A percentile compares a stretch with the other conserved stretches of the same genome.
phyloP scores from a whole-genome alignment of 2,329 filamentous ascomycete genomes.

The Cladosporium sp. region DNA sequence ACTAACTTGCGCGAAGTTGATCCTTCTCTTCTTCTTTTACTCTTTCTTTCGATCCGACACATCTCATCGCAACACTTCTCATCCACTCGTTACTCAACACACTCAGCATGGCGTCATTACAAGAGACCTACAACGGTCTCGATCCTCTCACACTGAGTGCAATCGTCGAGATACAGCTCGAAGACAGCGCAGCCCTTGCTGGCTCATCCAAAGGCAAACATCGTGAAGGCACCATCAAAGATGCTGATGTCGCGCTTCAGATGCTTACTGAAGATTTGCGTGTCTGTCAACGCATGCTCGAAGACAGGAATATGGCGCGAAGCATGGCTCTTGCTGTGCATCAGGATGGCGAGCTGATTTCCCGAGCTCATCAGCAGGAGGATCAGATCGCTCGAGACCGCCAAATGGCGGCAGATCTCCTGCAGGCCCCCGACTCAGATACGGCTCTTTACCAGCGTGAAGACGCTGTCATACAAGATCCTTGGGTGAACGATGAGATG shows the following conservation, averaged over 20 bases:
- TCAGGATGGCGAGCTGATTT: conserved; percentile 17
- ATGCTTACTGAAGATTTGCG: conserved; percentile 23
- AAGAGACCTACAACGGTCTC: conserved; percentile 2
- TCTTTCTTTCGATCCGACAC: too few species aligned
- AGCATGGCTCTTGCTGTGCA: conserved; percentile 21
- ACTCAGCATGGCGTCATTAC: conserved; percentile 3
- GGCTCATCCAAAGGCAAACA: conserved; percentile 18
- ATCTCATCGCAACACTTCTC: too few species aligned
- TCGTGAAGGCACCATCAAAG: conserved; percentile 16
- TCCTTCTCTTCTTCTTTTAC: too few species aligned
- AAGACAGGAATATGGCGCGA: conserved; percentile 21
- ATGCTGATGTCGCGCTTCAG: conserved; percentile 21
- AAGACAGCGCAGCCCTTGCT: conserved; percentile 13
- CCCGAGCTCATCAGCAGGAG: conserved; percentile 16
- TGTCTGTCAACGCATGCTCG: conserved; percentile 13
- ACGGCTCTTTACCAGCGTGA: not conserved
- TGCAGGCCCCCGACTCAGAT: not conserved
- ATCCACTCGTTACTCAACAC: too few species aligned
- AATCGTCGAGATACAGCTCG: conserved; percentile 15
- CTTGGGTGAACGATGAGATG: conserved; percentile 19
- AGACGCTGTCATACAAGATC: not conserved
- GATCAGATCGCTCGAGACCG: conserved; percentile 20
- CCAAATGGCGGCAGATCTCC: conserved; percentile 14
- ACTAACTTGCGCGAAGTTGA: too few species aligned
- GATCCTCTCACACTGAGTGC: conserved; percentile 10